Evolutionary conservation across 495 filamentous ascomycete species (phyloP).

Genomic region (Neurospora tetraspora): DNA sequence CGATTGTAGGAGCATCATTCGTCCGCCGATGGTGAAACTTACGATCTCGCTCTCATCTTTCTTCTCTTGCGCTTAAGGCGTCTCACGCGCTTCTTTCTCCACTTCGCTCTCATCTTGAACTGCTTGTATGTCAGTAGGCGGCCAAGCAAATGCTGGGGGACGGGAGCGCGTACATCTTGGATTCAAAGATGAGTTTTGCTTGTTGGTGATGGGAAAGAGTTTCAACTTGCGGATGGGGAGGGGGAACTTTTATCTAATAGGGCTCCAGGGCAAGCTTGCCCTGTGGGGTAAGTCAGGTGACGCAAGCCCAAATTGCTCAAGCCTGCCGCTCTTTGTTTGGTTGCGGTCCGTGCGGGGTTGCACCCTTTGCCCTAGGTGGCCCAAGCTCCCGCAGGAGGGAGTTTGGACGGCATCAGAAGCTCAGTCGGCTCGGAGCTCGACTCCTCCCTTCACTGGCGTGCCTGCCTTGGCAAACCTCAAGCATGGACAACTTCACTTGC

Average conservation of each 20-base stretch:
- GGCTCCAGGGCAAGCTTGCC: slow-evolving; percentile 24
- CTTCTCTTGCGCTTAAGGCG: slow-evolving; percentile 98
- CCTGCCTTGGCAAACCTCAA: not conserved
- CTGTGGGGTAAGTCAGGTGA: slow-evolving; percentile 28
- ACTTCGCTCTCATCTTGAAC: slow-evolving; percentile 93
- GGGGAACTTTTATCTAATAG: slow-evolving; percentile 20
- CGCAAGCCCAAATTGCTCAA: not conserved
- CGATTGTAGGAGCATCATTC: not conserved
- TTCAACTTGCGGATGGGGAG: slow-evolving; percentile 15
- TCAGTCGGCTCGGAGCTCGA: not conserved
- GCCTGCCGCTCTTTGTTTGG: not conserved
- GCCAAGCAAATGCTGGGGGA: slow-evolving; percentile 1
- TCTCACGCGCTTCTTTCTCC: slow-evolving; percentile 98
- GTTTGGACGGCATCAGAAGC: slow-evolving; percentile 1
- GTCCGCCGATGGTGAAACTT: slow-evolving; percentile 29
- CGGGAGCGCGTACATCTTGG: slow-evolving; percentile 9
- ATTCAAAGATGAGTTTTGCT: slow-evolving; percentile 21
- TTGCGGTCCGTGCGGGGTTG: not conserved
- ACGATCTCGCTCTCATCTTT: slow-evolving; percentile 95
- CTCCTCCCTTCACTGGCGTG: not conserved
- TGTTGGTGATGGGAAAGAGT: slow-evolving; percentile 21
- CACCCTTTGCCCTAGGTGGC: not conserved
- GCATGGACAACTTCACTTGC: not conserved
- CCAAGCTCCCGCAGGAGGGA: slow-evolving; percentile 8
- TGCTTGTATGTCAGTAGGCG: slow-evolving; percentile 9